Base-by-base conservation (phyloP, 1,284 basidiomycete species). In the Porodaedalea pini region DNA sequence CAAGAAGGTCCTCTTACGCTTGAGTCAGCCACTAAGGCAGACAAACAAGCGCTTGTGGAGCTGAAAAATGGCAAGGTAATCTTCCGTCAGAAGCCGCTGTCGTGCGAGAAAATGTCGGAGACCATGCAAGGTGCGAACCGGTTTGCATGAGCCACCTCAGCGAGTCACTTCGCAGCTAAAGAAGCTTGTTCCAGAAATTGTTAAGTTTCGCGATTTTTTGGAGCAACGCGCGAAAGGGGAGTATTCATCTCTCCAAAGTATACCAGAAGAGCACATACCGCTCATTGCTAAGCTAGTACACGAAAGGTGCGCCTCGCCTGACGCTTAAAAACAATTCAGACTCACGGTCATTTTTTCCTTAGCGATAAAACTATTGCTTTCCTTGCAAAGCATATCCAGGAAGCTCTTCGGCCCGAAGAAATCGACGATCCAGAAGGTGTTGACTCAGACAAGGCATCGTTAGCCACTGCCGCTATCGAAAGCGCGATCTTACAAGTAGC, bases 251-350 rank as follows among this genome's bases (percentile, higher is more conserved):
- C 68, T 94, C 10, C 68, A 66, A 4, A 64, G 67, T 5, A 78
- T 94, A 44, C 85, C 91, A 0, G 77, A 83, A 3, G 82, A 86
- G 57, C 79, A 92, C 66, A 77, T 76, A 61, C 82, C 88, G 1
- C 73, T 94, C 19, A 81, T 94, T 64, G 90, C 84, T 1, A 92
- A 92, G 69, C 72, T 93, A 39, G 82, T 82, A 0, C 86, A 91
- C 60, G 90, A 92, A 72, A 92, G 90, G 90, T 89, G 60, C 48
- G 75, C 62, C 32, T 55, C 58, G 29, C 36, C 40, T 55, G 34
- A 37, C 44, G 5, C 8, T 32, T 52, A 19, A 40, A 36, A 43
- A 43, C 13, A 11, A 40, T 29, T 40, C 25, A 36, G 21, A 58
- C 31, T 54, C 40, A 49, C 48, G 29, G 29, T 27, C 21, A 52